Evolutionary conservation across 2,329 filamentous ascomycete species (phyloP).

Genomic region (Talaromyces sp.): DNA sequence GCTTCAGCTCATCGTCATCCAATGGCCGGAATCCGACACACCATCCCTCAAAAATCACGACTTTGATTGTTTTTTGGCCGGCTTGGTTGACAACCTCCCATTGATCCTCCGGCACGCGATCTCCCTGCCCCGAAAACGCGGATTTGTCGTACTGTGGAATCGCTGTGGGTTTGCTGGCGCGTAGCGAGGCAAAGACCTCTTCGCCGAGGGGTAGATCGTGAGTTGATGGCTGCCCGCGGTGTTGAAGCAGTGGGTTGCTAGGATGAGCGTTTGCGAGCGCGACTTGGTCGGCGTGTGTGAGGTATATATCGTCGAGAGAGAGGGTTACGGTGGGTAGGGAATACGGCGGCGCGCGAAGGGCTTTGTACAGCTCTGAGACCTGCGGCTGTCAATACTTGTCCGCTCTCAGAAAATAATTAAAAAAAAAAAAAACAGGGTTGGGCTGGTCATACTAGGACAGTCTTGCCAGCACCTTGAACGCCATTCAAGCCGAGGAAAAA

Average conservation of each 20-base stretch:
- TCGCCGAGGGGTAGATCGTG: constrained; percentile 68
- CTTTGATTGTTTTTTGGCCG: constrained; percentile 39
- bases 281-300: constrained; percentile 64
- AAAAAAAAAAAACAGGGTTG: not conserved
- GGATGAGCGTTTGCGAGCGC: constrained; percentile 61
- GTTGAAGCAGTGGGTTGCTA: constrained; percentile 69
- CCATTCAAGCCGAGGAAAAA: constrained; percentile 88
- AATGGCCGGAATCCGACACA: constrained; percentile 76
- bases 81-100: constrained; percentile 55
- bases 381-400: constrained; percentile 17
- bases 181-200: constrained; percentile 58
- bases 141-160: constrained; percentile 84
- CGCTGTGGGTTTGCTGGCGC: constrained; percentile 46
- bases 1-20: constrained; percentile 48
- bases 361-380: constrained; percentile 59
- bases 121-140: constrained; percentile 68
- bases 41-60: constrained; percentile 87
- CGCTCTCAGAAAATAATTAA: too few species aligned
- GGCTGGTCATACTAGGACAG: constrained; percentile 59
- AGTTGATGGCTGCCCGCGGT: constrained; percentile 76
- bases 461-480: constrained; percentile 88
- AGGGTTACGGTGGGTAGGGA: constrained; percentile 63
- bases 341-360: constrained; percentile 54
- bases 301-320: constrained; percentile 88
- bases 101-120: constrained; percentile 57